Base-by-base conservation (phyloP, 768 basidiomycete species). In the Boletus pseudo-olivaceus region DNA sequence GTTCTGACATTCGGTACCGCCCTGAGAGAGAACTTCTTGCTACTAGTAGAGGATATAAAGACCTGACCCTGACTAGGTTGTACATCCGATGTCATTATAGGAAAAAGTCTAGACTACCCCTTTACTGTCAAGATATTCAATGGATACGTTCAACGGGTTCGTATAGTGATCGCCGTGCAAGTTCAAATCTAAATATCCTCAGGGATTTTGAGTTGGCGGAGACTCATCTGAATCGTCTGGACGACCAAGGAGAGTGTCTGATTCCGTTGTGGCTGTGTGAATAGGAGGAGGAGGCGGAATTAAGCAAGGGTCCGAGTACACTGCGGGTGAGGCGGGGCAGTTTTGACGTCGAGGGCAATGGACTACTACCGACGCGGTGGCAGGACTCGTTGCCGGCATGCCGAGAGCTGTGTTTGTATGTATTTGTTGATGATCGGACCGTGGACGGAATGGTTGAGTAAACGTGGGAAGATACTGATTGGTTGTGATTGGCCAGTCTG, bases 401-500 rank as follows among this genome's bases (percentile, higher is more conserved):
- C 61, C 63, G 65, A 51, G 44, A 50, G 35, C 1, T 20, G 15
- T 66, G 4, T 64, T 65, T 65, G 47, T 44, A 0, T 35, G 0
- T 67, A 9, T 67, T 67, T 62, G 15, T 10, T 55, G 32, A 49
- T 68, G 68, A 66, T 69, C 67, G 66, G 67, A 50, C 56, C 60
- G 65, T 51, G 50, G 46, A 66, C 56, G 64, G 59, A 53, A 57
- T 54, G 26, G 49, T 62, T 54, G 51, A 4, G 64, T 69, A 61
- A 62, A 23, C 59, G 63, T 68, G 68, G 56, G 66, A 69, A 56
- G 41, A 20, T 54, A 32, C 43, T 26, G 45, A 38, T 55, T 48
- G 38, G 59, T 34, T 51, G 44, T 55, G 57, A 57, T 62, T 62
- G 63, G 58, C 26, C 37, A 55, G 48, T n/a, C 43, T 59, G 50